Conservation (phyloP, 192 early-diverging fungal species). For the Haplosporangium gracile region DNA sequence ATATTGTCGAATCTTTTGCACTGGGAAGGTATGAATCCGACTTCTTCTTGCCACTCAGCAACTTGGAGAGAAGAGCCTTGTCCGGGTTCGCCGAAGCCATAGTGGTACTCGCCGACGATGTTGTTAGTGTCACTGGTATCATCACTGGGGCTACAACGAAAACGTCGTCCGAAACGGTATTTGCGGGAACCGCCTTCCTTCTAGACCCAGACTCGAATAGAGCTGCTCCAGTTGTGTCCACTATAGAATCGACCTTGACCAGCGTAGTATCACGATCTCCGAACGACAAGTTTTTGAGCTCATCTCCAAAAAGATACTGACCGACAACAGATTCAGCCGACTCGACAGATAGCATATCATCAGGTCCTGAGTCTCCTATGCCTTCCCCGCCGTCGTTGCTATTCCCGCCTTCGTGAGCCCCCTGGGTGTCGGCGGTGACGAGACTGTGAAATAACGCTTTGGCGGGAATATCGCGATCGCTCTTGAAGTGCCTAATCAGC, state of each 20-base stretch:
- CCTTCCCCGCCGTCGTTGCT: neutral
- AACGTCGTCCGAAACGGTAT: neutral
- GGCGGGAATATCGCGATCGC: neutral
- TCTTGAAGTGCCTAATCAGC: neutral
- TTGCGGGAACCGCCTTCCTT: neutral
- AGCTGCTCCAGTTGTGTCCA: neutral
- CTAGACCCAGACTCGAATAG: neutral
- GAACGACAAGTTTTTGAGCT: conserved; percentile 25
- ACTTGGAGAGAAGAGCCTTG: neutral
- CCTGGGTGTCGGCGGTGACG: neutral
- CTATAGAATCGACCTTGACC: neutral
- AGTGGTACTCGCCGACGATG: neutral
- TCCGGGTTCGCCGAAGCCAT: neutral
- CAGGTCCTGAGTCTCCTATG: neutral
- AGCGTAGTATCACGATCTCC: neutral
- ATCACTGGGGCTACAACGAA: neutral
- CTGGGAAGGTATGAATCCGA: neutral
- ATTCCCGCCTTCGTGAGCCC: neutral
- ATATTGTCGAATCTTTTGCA: neutral
- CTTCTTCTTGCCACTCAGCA: neutral
- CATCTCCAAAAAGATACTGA: conserved; percentile 28
- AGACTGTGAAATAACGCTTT: neutral
- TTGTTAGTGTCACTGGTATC: neutral
- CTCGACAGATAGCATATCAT: neutral
- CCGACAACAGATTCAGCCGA: conserved; percentile 10